Evolutionary conservation across 371 early-diverging fungal species (phyloP).

Genomic region (Gilbertella persicaria): DNA sequence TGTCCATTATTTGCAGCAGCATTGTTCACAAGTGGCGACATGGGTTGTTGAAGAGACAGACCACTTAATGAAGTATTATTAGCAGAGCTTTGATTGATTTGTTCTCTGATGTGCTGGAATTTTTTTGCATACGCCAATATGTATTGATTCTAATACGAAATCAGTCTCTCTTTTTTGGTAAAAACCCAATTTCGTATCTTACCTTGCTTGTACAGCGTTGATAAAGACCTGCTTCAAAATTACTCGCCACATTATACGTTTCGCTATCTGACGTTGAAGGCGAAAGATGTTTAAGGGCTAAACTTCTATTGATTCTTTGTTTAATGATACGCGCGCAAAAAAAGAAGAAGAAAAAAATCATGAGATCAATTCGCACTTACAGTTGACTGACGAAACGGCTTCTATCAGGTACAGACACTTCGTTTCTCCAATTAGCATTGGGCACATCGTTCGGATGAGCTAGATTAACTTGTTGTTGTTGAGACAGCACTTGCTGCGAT

Average conservation of each 20-base stretch:
- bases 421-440: constrained; percentile 45
- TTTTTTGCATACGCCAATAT: constrained; percentile 37
- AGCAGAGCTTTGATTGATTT: constrained; percentile 26
- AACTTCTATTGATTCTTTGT: constrained; percentile 29
- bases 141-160: constrained; percentile 38
- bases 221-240: constrained; percentile 43
- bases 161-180: not conserved
- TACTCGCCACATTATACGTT: constrained; percentile 39
- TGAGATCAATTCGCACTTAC: constrained; percentile 29
- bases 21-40: constrained; percentile 20
- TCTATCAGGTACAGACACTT: constrained; percentile 40
- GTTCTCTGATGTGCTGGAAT: constrained; percentile 35
- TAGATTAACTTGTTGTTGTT: constrained; percentile 16
- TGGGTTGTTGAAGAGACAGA: constrained; percentile 29
- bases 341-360: constrained; percentile 2
- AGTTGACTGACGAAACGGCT: constrained; percentile 39
- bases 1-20: constrained; percentile 26
- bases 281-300: constrained; percentile 39
- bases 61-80: too few relatives aligned
- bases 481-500: constrained; percentile 1
- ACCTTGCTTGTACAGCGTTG: constrained; percentile 46
- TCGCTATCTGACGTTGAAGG: constrained; percentile 40
- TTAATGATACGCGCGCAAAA: constrained; percentile 20
- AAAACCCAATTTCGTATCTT: constrained; percentile 8
- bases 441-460: constrained; percentile 18